These are phyloP conservation scores for Sporothrix humicola DNA, from an alignment of 2,329 filamentous ascomycete genomes.

Conservation along the genomic window DNA sequence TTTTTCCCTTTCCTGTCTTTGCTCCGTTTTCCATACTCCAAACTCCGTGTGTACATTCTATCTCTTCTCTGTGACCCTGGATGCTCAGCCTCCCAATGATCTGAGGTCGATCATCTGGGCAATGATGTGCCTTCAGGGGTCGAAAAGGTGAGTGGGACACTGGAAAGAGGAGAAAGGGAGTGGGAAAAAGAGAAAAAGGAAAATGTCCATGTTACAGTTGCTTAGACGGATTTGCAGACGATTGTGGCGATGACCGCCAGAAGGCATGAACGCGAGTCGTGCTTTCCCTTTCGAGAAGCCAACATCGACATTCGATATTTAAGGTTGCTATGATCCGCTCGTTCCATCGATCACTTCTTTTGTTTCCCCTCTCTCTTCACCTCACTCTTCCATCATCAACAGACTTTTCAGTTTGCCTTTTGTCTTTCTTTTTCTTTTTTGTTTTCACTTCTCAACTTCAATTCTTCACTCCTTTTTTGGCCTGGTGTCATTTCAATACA, in stretches of 20 bases:
- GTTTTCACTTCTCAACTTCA: slow-evolving; percentile 6
- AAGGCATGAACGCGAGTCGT: not conserved
- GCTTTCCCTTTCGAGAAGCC: not conserved
- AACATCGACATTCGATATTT: slow-evolving; percentile 18
- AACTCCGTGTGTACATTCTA: too few species aligned
- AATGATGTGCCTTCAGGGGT: slow-evolving; percentile 23
- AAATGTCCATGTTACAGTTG: not conserved
- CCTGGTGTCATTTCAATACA: slow-evolving; percentile 21
- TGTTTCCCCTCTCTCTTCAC: slow-evolving; percentile 16
- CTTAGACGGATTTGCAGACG: slow-evolving; percentile 20
- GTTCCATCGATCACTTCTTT: slow-evolving; percentile 19
- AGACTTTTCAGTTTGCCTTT: slow-evolving; percentile 18
- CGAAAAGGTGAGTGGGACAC: not conserved
- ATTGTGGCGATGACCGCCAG: slow-evolving; percentile 29
- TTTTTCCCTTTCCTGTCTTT: not conserved
- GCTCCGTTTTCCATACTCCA: not conserved
- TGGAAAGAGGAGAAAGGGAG: not conserved
- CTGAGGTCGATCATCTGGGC: slow-evolving; percentile 22
- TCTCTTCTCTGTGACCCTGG: not conserved
- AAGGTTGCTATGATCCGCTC: slow-evolving; percentile 29
- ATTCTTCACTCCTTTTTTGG: slow-evolving; percentile 22
- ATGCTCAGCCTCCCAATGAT: slow-evolving; percentile 29
- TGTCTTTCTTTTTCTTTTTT: slow-evolving; percentile 5
- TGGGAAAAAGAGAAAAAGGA: not conserved
- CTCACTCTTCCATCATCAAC: not conserved